Evolutionary conservation across 2,329 filamentous ascomycete genomes (phyloP).

Genomic region (Colletotrichum chlorophyti): DNA sequence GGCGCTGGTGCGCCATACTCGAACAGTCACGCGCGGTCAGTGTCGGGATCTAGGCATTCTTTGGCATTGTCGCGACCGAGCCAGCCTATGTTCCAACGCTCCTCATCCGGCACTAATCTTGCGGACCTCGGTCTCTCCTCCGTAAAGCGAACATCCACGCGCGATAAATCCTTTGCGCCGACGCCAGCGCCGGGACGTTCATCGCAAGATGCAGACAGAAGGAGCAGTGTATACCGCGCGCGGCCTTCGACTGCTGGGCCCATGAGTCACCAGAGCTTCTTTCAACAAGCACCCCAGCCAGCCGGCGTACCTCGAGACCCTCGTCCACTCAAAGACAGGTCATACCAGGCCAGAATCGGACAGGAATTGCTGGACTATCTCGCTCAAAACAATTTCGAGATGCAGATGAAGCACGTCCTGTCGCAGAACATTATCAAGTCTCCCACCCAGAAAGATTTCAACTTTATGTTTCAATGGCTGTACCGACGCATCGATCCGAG

Average conservation of each 20-base stretch:
- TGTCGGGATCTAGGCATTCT: constrained; percentile 84
- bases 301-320: constrained; percentile 88
- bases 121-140: constrained; percentile 83
- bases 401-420: constrained; percentile 96
- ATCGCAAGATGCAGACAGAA: constrained; percentile 62
- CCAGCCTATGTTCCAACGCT: constrained; percentile 86
- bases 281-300: constrained; percentile 82
- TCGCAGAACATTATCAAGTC: constrained; percentile 90
- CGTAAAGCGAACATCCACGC: constrained; percentile 82
- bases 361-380: constrained; percentile 93
- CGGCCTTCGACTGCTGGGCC: constrained; percentile 73
- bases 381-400: constrained; percentile 91
- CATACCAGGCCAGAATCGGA: constrained; percentile 81
- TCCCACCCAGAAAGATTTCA: constrained; percentile 98
- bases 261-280: constrained; percentile 89
- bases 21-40: constrained; percentile 76
- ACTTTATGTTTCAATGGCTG: constrained; percentile 96
- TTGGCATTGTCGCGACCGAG: constrained; percentile 83
- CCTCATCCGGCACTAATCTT: constrained; percentile 82
- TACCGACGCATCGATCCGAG: constrained; percentile 95
- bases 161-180: constrained; percentile 62
- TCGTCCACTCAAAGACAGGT: constrained; percentile 81
- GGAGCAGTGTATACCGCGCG: constrained; percentile 83
- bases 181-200: constrained; percentile 46
- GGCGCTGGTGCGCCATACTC: constrained; percentile 71